Base-by-base conservation (phyloP, 2,329 filamentous ascomycete species). In the Amauroascus niger region DNA sequence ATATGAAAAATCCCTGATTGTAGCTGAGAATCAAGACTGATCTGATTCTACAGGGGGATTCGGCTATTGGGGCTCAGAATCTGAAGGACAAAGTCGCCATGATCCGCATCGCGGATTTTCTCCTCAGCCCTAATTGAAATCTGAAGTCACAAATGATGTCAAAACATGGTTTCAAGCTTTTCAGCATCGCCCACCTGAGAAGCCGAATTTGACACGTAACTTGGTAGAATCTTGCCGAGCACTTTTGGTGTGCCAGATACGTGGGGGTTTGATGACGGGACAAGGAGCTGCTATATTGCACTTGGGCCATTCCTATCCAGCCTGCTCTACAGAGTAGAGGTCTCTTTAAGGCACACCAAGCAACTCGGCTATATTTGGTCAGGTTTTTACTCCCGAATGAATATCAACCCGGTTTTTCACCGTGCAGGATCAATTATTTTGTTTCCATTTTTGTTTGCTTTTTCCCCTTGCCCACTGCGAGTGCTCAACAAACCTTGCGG, bases 101-200 rank as follows among this genome's bases (percentile, higher is more conserved):
- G 32, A 26, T n/a, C 20, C 16, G 13, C 32, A 13, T 35, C 28
- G 37, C 37, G 37, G 49, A 44, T 22, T 20, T 39, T n/a, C 16
- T 22, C n/a, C 24, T n/a, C 48, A 33, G 49, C 3, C 49, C 8
- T 4, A n/a, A 40, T 52, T 46, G 16, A 28, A 52, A 52, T 40
- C 8, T 32, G 37, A 30, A 22, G 14, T 41, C 48, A 43, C 32
- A 22, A 7, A 35, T 14, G 41, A 45, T 24, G 24, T 13, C 24
- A 45, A 28, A 45, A 20, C 24, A 16, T 43, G 41, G 41, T 45
- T 46, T 28, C 18, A 14, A 39, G 39, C 49, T 35, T 30, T 13
- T n/a, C 50, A 30, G 43, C 33, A 18, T 26, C 50, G n/a, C n/a
- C n/a, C n/a, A n/a, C n/a, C n/a, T n/a, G n/a, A n/a, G n/a, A n/a